Percentiles rank a stretch among this genome's conserved stretches.
phyloP scores from a whole-genome alignment of 768 basidiomycete species.

The Psilocybe tampanensis region DNA sequence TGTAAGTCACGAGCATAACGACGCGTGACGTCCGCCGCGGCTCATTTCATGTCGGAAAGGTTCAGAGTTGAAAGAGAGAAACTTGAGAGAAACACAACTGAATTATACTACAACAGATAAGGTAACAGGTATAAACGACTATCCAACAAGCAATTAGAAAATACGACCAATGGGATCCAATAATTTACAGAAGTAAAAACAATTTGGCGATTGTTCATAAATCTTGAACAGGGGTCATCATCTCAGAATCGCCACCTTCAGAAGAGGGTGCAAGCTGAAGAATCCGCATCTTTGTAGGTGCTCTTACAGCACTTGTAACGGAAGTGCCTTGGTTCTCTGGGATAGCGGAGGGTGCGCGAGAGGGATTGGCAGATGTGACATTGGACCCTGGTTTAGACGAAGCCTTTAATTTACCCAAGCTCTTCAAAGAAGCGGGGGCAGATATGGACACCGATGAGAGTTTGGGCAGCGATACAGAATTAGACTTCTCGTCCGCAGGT shows the following conservation, averaged over 20 bases:
- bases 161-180: neutral
- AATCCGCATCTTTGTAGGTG: conserved; percentile 70
- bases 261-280: conserved; percentile 53
- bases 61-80: too few relatives aligned
- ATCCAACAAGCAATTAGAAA: neutral
- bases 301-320: conserved; percentile 39
- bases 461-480: conserved; percentile 37
- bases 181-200: too few relatives aligned
- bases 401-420: conserved; percentile 42
- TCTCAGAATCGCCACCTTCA: conserved; percentile 55
- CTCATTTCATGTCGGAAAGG: too few relatives aligned
- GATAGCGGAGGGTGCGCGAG: conserved; percentile 57
- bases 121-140: neutral
- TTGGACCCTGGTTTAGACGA: conserved; percentile 40
- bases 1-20: conserved; percentile 8
- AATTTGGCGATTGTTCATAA: conserved; percentile 9
- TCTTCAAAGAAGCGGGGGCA: conserved; percentile 43
- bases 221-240: conserved; percentile 30
- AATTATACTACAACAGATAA: neutral
- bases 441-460: conserved; percentile 46
- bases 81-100: neutral
- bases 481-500: conserved; percentile 33
- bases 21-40: too few relatives aligned
- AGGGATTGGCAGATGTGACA: conserved; percentile 53
- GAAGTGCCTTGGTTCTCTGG: conserved; percentile 39